Evolutionary conservation across 108 stramenopile genomes (phyloP), one percentile per base, ranked within the genome.

Genomic region (Stephanodiscus minutulus): DNA sequence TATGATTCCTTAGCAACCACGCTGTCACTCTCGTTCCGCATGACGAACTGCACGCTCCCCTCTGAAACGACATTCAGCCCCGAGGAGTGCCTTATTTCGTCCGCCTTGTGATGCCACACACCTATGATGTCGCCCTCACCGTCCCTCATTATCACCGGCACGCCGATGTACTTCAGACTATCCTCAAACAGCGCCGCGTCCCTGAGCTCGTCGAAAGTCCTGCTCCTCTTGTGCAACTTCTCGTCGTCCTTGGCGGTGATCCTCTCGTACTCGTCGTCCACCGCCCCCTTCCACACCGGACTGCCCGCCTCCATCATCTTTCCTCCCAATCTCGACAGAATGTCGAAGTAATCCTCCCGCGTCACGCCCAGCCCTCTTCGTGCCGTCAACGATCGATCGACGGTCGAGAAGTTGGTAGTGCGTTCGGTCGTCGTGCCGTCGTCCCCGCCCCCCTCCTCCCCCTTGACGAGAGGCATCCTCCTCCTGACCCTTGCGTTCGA

Each of bases 61-160:
- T 79, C 67, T 12, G 8, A 28, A 6, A 62, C 55, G 11, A 63
- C 37, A 50, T 59, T 79, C 21, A 79, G 35, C 25, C 71, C 71
- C 8, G 55, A 66, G 0, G 67, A 68, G 53, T 68, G 52, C 57
- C 66, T 66, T 29, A 78, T 27, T 43, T 78, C 81, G n/a, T 78
- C 36, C 8, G 73, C 72, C 22, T 54, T 73, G 36, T 73, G 43
- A 21, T 66, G 21, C 72, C 61, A 64, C 22, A 61, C 66, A 11
- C 83, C 83, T 12, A 84, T 66, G 39, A 77, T 77, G 46, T 71
- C 74, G 21, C 64, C 57, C 49, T 84, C 81, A 8, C 7, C 36
- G 54, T 84, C 83, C 68, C 77, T 81, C 81, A 84, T 77, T 22
- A 84, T 22, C 9, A 70, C 76, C 15, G 83, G 83, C 7, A 84